Base-by-base conservation (phyloP, 2,329 filamentous ascomycete species). In the Talaromyces islandicus region DNA sequence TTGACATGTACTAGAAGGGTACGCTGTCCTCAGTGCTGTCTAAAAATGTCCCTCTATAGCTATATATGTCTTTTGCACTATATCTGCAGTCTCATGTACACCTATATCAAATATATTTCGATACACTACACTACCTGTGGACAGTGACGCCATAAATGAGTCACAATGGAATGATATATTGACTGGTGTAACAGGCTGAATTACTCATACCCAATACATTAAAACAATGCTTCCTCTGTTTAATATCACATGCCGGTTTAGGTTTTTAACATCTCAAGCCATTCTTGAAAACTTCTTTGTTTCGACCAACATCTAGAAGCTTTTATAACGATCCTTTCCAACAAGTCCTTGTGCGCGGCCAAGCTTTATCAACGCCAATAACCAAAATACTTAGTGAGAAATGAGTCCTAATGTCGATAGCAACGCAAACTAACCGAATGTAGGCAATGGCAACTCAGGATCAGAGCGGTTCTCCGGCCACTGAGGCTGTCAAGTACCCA, bases 211-310 rank as follows among this genome's bases (percentile, higher is more conserved):
- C 17, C 35, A 38, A 38, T 38, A 14, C 35, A 38, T 38, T 6
- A 38, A 38, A 7, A n/a, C 6, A 38, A 6, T 6, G 14, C 35
- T n/a, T 1, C 14, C 7, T 7, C 35, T 6, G 35, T 38, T 3
- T n/a, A 2, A n/a, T 7, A n/a, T n/a, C n/a, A 7, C 4, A 7
- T 17, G 7, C 14, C 2, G n/a, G 1, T n/a, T 1, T 38, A 7
- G 14, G n/a, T 38, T n/a, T 38, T 6, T 38, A 38, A 38, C 1
- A 38, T 38, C 35, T 38, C 1, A n/a, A n/a, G 3, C 4, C 7
- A 38, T n/a, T n/a, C 7, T n/a, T n/a, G 4, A 35, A 14, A 35
- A n/a, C 17, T n/a, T 38, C 14, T n/a, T 38, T 38, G 14, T 38
- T 6, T 7, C 12, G 2, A 6, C 14, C 32, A n/a, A 6, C 6